Conservation (phyloP, 2,329 filamentous ascomycete species). For the Colletotrichum sp. region DNA sequence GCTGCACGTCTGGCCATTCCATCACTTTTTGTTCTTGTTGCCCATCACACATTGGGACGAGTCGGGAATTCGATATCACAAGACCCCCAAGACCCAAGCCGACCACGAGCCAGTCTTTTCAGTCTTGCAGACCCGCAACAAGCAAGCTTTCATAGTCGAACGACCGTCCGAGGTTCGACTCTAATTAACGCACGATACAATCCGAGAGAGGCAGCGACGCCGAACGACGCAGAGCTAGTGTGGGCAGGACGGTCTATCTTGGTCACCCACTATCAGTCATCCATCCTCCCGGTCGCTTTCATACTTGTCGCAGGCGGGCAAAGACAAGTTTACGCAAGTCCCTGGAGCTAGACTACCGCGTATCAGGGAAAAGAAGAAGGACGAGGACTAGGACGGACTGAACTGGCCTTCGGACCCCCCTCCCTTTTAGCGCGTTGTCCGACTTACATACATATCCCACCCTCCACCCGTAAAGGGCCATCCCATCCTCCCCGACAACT, state of each 20-base stretch:
- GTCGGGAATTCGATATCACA: neutral
- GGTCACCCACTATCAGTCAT: neutral
- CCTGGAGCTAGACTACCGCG: neutral
- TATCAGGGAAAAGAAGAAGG: neutral
- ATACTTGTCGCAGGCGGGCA: slow-evolving; percentile 1
- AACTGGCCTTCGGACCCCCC: slow-evolving; percentile 9
- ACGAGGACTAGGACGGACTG: neutral
- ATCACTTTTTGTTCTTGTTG: slow-evolving; percentile 14
- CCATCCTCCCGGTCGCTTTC: neutral
- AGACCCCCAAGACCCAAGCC: slow-evolving; percentile 4
- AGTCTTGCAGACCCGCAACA: slow-evolving; percentile 3
- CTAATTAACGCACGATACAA: slow-evolving; percentile 21
- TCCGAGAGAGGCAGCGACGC: neutral
- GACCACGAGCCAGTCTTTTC: slow-evolving; percentile 11
- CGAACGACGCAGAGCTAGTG: slow-evolving; percentile 13
- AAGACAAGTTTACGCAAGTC: neutral
- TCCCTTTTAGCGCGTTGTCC: slow-evolving; percentile 13
- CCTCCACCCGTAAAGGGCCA: slow-evolving; percentile 9
- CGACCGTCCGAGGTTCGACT: slow-evolving; percentile 11
- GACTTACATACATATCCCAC: slow-evolving; percentile 17
- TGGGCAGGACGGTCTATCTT: slow-evolving; percentile 1
- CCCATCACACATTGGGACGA: neutral
- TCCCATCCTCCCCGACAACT: slow-evolving; percentile 20
- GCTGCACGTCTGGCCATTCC: slow-evolving; percentile 22
- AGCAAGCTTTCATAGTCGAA: slow-evolving; percentile 9